Percentiles rank a stretch among this genome's conserved stretches.
Conservation (phyloP, 441 rosid species). For the Pelargonium cotyledonis region DNA sequence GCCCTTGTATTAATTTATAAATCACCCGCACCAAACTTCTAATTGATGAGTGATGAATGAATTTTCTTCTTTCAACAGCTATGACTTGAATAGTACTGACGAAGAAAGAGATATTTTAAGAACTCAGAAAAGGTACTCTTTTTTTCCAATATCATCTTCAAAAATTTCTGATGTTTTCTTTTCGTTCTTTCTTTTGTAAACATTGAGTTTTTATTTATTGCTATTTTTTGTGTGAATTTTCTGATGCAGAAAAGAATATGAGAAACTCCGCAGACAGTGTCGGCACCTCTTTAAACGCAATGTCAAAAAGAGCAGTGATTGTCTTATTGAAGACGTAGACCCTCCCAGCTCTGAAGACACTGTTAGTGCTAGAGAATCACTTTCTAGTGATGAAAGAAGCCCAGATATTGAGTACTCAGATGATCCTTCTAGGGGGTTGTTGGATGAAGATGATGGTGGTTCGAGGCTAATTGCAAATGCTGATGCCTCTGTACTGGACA, state of each 20-base stretch:
- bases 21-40: not conserved
- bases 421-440: slow-evolving; percentile 19
- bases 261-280: slow-evolving; percentile 61
- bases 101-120: slow-evolving; percentile 57
- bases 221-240: slow-evolving; percentile 16
- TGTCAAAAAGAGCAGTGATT: slow-evolving; percentile 29
- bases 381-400: slow-evolving; percentile 46
- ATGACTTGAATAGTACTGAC: slow-evolving; percentile 62
- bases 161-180: not conserved
- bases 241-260: slow-evolving; percentile 67
- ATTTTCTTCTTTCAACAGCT: slow-evolving; percentile 35
- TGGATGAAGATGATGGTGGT: no score
- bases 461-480: no score
- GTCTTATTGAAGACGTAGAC: slow-evolving; percentile 37
- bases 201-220: no score
- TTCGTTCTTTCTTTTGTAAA: slow-evolving; percentile 10
- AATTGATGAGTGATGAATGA: not conserved
- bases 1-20: not conserved
- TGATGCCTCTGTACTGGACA: not conserved
- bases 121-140: slow-evolving; percentile 60
- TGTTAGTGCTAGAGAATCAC: slow-evolving; percentile 53
- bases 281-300: slow-evolving; percentile 38
- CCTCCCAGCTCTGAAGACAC: slow-evolving; percentile 59
- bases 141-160: not conserved
- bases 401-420: slow-evolving; percentile 41